Evolutionary conservation across 1,139 yeast genomes (phyloP).

Genomic region (Pichiaceae sp.): DNA sequence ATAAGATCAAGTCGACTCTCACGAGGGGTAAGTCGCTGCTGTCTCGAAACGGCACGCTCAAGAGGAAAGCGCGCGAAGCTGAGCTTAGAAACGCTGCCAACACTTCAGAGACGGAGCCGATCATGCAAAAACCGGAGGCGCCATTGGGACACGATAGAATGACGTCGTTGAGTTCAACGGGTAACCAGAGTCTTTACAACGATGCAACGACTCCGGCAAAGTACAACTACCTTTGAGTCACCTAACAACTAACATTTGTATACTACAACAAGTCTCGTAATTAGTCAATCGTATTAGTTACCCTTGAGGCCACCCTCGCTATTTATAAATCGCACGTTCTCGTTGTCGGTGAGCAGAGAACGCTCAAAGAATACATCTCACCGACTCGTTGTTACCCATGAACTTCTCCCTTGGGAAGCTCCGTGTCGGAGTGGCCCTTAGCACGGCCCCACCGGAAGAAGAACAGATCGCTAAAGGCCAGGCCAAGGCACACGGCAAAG

Average conservation of each 20-base stretch:
- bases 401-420: neutral
- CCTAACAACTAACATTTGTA: neutral
- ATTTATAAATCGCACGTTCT: no score
- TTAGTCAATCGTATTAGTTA: no score
- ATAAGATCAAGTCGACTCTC: conserved; percentile 2
- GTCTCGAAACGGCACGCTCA: conserved; percentile 1
- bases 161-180: neutral
- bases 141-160: neutral
- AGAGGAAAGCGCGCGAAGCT: neutral
- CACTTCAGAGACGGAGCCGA: neutral
- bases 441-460: conserved; percentile 36
- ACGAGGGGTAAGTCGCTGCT: conserved; percentile 3
- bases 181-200: neutral
- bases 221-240: neutral
- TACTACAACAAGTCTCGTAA: neutral
- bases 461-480: conserved; percentile 59
- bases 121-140: neutral
- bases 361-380: neutral
- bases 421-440: neutral
- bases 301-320: no score
- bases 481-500: conserved; percentile 64
- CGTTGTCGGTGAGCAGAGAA: neutral
- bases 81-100: neutral
- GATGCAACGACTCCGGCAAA: neutral
- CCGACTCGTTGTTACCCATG: neutral